Evolutionary conservation across 495 filamentous ascomycete genomes (phyloP).

Genomic region (Aspergillus steynii): DNA sequence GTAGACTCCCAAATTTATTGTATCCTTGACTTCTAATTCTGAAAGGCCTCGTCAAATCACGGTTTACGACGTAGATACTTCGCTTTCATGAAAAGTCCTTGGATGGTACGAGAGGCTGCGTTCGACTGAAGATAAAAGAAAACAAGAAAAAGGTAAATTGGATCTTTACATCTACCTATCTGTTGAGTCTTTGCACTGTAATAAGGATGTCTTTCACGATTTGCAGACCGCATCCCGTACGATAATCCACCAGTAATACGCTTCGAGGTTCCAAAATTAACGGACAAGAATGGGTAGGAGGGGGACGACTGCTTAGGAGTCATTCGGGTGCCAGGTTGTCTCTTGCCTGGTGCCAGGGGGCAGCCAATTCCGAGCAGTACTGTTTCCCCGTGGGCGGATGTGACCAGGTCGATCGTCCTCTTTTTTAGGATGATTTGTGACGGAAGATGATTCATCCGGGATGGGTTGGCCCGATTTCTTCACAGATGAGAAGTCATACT

Average conservation of each 20-base stretch:
- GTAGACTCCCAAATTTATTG: no score
- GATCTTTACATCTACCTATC: background rate
- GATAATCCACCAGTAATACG: background rate
- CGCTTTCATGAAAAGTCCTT: no score
- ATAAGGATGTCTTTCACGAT: background rate
- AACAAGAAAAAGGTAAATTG: background rate
- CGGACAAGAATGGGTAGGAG: conserved; percentile 16
- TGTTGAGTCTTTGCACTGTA: background rate
- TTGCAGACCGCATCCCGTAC: background rate
- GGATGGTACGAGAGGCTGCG: no score
- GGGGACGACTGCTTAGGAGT: conserved; percentile 29
- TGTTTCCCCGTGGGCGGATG: conserved; percentile 54
- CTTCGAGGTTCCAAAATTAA: background rate
- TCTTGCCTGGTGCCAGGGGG: conserved; percentile 76
- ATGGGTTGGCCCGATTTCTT: conserved; percentile 27
- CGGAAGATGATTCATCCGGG: conserved; percentile 28
- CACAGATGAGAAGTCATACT: conserved; percentile 38
- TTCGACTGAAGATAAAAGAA: no score
- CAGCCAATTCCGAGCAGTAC: conserved; percentile 61
- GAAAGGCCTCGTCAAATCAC: no score
- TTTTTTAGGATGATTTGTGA: conserved; percentile 56
- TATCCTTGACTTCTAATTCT: no score
- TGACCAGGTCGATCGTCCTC: conserved; percentile 54
- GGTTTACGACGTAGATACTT: no score
- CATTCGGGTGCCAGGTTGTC: conserved; percentile 72